Evolutionary conservation across 495 filamentous ascomycete genomes (phyloP).

Genomic region (Aspergillus funiculosus): DNA sequence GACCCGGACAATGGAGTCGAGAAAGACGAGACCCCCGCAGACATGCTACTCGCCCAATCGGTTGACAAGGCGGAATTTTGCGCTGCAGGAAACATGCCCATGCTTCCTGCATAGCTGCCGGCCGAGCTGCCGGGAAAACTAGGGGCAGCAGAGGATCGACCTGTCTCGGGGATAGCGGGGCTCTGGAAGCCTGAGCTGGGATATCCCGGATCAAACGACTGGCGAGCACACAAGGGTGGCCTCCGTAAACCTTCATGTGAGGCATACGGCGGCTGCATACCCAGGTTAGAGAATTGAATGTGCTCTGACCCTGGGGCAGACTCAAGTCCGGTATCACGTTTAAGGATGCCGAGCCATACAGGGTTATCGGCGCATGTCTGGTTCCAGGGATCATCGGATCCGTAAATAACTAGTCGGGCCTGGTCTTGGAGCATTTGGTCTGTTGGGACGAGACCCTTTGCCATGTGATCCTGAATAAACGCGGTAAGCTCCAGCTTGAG

Average conservation of each 20-base stretch:
- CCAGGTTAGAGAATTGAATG: constrained; percentile 33
- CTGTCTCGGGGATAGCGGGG: constrained; percentile 30
- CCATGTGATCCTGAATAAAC: constrained; percentile 46
- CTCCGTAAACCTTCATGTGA: constrained; percentile 26
- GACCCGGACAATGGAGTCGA: constrained; percentile 27
- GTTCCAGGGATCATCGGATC: constrained; percentile 62
- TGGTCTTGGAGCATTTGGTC: constrained; percentile 59
- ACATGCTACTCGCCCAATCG: constrained; percentile 39
- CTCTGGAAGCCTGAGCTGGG: constrained; percentile 35
- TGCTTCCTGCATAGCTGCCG: constrained; percentile 38
- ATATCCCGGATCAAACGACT: constrained; percentile 26
- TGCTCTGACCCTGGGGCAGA: constrained; percentile 28
- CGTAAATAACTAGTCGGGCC: constrained; percentile 60
- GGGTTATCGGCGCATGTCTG: constrained; percentile 65
- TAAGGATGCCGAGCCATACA: constrained; percentile 60
- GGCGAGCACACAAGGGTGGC: constrained; percentile 25
- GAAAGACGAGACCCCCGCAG: constrained; percentile 27
- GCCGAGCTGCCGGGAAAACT: constrained; percentile 36
- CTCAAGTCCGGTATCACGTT: constrained; percentile 55
- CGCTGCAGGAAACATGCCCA: constrained; percentile 29
- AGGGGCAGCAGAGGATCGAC: constrained; percentile 32
- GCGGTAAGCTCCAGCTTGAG: constrained; percentile 54
- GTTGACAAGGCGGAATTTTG: constrained; percentile 28
- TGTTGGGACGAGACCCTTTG: constrained; percentile 48
- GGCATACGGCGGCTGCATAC: constrained; percentile 41